Conservation (phyloP, 805 yeast genomes). For the Candida ascalaphidarum region DNA sequence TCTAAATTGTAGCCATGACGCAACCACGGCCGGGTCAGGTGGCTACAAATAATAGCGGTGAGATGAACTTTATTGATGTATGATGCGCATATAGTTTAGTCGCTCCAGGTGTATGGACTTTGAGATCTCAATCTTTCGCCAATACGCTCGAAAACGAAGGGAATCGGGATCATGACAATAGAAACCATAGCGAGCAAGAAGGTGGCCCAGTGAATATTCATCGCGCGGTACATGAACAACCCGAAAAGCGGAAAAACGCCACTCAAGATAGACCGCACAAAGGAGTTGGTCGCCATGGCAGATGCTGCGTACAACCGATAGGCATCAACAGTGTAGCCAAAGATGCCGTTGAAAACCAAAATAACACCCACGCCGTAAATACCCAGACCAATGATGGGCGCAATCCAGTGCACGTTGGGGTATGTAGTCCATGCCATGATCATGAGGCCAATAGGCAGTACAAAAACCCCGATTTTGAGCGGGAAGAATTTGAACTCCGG, state of each 20-base stretch:
- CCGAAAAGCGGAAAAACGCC: slow-evolving; percentile 7
- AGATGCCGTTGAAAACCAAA: slow-evolving; percentile 8
- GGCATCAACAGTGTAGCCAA: slow-evolving; percentile 7
- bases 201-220: slow-evolving; percentile 9
- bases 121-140: slow-evolving; percentile 12
- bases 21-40: no score
- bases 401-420: slow-evolving; percentile 6
- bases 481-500: slow-evolving; percentile 6
- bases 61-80: neutral
- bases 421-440: slow-evolving; percentile 8
- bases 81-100: slow-evolving; percentile 1
- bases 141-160: slow-evolving; percentile 6
- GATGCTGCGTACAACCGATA: slow-evolving; percentile 8
- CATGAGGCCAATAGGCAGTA: slow-evolving; percentile 8
- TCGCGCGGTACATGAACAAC: slow-evolving; percentile 6
- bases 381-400: slow-evolving; percentile 7
- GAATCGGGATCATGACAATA: slow-evolving; percentile 5
- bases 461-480: slow-evolving; percentile 6
- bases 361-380: slow-evolving; percentile 7
- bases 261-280: slow-evolving; percentile 6
- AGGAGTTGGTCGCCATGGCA: slow-evolving; percentile 9
- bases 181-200: slow-evolving; percentile 5
- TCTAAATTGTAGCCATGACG: no score
- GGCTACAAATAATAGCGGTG: no score
- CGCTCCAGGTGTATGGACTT: slow-evolving; percentile 19